Evolutionary conservation across 495 filamentous ascomycete species (phyloP).

Genomic region (Xylona heveae): DNA sequence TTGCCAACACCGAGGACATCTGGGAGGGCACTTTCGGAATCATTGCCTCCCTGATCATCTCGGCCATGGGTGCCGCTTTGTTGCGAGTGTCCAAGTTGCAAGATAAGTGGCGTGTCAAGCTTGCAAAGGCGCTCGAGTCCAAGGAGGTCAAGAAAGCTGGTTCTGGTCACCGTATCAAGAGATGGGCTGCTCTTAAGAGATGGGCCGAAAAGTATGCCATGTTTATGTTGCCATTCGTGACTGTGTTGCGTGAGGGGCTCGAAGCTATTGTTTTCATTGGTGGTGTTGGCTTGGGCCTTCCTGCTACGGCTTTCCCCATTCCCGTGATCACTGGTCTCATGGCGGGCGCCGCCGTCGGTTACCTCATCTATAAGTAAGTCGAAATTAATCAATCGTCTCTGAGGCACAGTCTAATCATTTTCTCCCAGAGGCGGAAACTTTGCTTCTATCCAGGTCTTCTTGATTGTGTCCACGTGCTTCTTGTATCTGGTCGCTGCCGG

Average conservation of each 20-base stretch:
- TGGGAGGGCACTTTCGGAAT: slow-evolving; percentile 63
- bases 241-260: slow-evolving; percentile 62
- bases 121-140: slow-evolving; percentile 40
- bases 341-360: slow-evolving; percentile 42
- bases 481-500: slow-evolving; percentile 76
- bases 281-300: slow-evolving; percentile 55
- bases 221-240: slow-evolving; percentile 67
- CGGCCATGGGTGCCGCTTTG: slow-evolving; percentile 54
- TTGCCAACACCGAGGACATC: slow-evolving; percentile 42
- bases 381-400: slow-evolving; percentile 2
- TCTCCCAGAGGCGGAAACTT: slow-evolving; percentile 32
- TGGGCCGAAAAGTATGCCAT: slow-evolving; percentile 61
- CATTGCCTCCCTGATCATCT: slow-evolving; percentile 55
- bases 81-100: slow-evolving; percentile 69
- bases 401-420: slow-evolving; percentile 1
- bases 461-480: slow-evolving; percentile 62
- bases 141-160: slow-evolving; percentile 18
- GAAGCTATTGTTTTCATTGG: slow-evolving; percentile 69
- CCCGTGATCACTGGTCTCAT: slow-evolving; percentile 45
- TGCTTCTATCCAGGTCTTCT: slow-evolving; percentile 52
- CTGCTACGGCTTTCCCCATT: slow-evolving; percentile 51
- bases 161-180: slow-evolving; percentile 26
- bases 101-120: slow-evolving; percentile 66
- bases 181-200: slow-evolving; percentile 39
- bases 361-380: slow-evolving; percentile 55